Conservation (phyloP, 768 basidiomycete genomes). For the Mycena metata region DNA sequence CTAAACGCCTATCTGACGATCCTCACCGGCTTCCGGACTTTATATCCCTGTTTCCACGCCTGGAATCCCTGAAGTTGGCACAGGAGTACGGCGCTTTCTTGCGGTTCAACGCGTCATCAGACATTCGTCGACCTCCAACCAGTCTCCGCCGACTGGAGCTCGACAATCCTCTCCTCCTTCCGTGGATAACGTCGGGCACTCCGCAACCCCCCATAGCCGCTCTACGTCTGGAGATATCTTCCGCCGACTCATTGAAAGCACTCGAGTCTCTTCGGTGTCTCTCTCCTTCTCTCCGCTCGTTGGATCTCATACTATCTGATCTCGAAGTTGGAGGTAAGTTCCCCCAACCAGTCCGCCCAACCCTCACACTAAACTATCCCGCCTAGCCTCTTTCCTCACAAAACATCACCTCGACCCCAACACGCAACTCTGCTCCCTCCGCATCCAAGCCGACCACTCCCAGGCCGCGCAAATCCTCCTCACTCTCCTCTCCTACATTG, state of each 20-base stretch:
- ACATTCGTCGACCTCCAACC: not conserved
- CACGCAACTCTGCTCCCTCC: slow-evolving; percentile 7
- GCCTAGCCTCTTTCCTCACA: slow-evolving; percentile 18
- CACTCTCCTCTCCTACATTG: slow-evolving; percentile 17
- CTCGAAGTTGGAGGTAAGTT: slow-evolving; percentile 21
- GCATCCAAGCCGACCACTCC: slow-evolving; percentile 32
- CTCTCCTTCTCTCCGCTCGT: slow-evolving; percentile 5
- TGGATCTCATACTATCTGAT: slow-evolving; percentile 27
- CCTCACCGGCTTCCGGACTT: slow-evolving; percentile 5
- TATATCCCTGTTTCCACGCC: slow-evolving; percentile 16
- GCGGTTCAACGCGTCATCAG: slow-evolving; percentile 4
- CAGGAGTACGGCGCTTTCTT: slow-evolving; percentile 26
- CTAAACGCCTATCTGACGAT: not conserved
- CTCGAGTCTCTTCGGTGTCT: slow-evolving; percentile 20
- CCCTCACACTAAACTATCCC: not conserved
- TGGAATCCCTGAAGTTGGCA: slow-evolving; percentile 29
- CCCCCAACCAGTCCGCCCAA: not conserved
- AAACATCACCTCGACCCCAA: not conserved
- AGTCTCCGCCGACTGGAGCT: slow-evolving; percentile 25
- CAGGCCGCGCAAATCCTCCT: slow-evolving; percentile 28
- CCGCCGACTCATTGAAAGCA: not conserved
- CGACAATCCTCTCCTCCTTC: slow-evolving; percentile 18
- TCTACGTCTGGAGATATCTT: slow-evolving; percentile 25
- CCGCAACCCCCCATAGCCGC: not conserved
- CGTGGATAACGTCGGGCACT: slow-evolving; percentile 11